These are phyloP conservation scores for Oryza glumipatula DNA, from an alignment of 176 grass and related monocot genomes.

Conservation along the genomic window DNA sequence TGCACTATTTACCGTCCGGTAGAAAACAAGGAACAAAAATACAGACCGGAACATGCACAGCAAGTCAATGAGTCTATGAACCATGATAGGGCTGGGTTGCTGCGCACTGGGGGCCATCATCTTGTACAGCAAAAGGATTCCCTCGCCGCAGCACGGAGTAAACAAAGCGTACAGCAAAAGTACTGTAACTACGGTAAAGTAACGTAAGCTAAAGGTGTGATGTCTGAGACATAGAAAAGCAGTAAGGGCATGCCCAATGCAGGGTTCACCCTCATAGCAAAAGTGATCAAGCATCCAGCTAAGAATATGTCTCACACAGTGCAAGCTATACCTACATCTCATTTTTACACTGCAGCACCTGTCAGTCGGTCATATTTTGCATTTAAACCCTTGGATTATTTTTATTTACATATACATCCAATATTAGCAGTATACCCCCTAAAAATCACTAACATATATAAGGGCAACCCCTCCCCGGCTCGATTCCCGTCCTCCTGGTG, in stretches of 20 bases:
- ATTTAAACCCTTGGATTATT: no score
- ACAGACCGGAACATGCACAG: background rate
- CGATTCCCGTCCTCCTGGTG: no score
- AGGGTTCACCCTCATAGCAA: no score
- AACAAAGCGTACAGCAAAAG: background rate
- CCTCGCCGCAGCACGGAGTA: background rate
- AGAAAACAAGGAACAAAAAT: background rate
- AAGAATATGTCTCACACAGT: no score
- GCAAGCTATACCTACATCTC: no score
- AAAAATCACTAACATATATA: no score
- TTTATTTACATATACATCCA: no score
- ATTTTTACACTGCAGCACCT: no score
- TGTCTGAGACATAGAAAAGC: slow-evolving; percentile 23
- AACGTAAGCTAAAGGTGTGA: slow-evolving; percentile 17
- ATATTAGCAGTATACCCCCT: no score
- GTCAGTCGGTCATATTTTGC: no score
- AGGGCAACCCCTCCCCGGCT: no score
- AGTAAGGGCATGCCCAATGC: background rate
- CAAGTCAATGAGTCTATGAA: background rate
- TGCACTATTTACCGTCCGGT: background rate
- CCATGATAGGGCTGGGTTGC: background rate
- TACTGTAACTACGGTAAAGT: background rate
- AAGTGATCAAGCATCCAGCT: no score
- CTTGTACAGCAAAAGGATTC: slow-evolving; percentile 36
- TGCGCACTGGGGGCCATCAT: slow-evolving; percentile 37